These are phyloP conservation scores for Dimocarpus longan DNA, from an alignment of 345 rosid species.

Conservation along the genomic window DNA sequence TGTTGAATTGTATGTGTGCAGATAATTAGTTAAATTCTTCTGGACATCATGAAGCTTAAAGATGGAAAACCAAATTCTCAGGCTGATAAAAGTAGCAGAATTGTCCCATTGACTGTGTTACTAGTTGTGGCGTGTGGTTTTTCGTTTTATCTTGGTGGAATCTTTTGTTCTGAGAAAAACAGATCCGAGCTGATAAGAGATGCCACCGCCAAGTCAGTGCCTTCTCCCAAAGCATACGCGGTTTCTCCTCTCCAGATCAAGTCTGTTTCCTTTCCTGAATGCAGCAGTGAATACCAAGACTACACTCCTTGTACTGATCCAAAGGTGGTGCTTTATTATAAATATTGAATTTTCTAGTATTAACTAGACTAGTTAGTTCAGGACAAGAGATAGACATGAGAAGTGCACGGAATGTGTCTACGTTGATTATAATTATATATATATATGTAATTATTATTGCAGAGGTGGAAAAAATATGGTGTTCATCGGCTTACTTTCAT, in stretches of 20 bases:
- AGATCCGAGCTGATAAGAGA: constrained; percentile 15
- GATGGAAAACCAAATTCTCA: constrained; percentile 67
- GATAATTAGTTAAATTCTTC: constrained; percentile 21
- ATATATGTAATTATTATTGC: constrained; percentile 26
- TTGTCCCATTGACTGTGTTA: constrained; percentile 49
- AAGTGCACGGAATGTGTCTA: too few relatives aligned
- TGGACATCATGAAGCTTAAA: constrained; percentile 71
- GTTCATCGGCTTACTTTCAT: constrained; percentile 78
- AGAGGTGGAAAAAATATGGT: constrained; percentile 98
- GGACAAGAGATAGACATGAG: too few relatives aligned
- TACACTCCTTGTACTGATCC: constrained; percentile 99
- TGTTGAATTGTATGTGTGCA: constrained; percentile 27
- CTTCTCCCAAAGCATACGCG: constrained; percentile 50
- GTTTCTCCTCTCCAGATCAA: constrained; percentile 59
- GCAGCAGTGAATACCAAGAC: constrained; percentile 83
- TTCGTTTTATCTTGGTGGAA: constrained; percentile 91
- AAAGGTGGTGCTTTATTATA: constrained; percentile 44
- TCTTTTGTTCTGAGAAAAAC: constrained; percentile 64
- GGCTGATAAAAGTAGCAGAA: constrained; percentile 52
- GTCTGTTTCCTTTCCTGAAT: constrained; percentile 65
- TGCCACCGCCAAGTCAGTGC: constrained; percentile 37
- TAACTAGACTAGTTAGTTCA: too few relatives aligned
- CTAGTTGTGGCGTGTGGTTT: constrained; percentile 65
- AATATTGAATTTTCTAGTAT: background rate
- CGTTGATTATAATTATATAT: background rate